Evolutionary conservation across 306 rosid genomes (phyloP), one percentile per base, ranked within the genome.

Genomic region (Phaseolus lunatus): DNA sequence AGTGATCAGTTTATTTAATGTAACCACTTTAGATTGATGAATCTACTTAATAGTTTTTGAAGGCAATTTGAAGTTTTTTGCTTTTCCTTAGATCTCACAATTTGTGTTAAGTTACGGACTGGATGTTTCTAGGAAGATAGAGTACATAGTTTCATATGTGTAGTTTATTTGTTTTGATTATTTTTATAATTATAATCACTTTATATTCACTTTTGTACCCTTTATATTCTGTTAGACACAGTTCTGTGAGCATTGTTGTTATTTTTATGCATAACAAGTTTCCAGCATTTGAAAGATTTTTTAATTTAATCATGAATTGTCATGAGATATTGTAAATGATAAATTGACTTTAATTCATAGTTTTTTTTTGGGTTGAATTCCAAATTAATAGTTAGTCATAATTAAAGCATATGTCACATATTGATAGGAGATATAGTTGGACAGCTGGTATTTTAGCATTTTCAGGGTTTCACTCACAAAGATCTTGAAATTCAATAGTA

Each of bases 371-470:
- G 1, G 9, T 47, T 50, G 14, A 49, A 23, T 24, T 37, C 7
- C 43, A 50, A 26, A 15, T n/a, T 43, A 19, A 31, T 19, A 22
- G 39, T 5, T 48, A 37, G 44, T 70, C 27, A 41, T 71, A 43
- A 23, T 26, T 61, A 67, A 22, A 48, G 7, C 27, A 5, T 9
- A 14, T 31, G 44, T 18, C 26, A 19, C 16, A 29, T 26, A 18
- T 72, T 80, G 68, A 52, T 80, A 19, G 45, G 31, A 11, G 26
- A 49, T 79, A 26, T 52, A 62, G 58, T 10, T 62, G 18, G 66
- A 52, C 69, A 49, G 67, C 27, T 72, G 47, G 12, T n/a, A 7
- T 18, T 71, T 54, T 62, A 7, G 39, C 20, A 19, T 31, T 45
- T 79, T 47, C 9, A 58, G 23, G 58, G 22, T 61, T 78, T 43